Conservation (phyloP, 768 basidiomycete species). For the Mycena pura region DNA sequence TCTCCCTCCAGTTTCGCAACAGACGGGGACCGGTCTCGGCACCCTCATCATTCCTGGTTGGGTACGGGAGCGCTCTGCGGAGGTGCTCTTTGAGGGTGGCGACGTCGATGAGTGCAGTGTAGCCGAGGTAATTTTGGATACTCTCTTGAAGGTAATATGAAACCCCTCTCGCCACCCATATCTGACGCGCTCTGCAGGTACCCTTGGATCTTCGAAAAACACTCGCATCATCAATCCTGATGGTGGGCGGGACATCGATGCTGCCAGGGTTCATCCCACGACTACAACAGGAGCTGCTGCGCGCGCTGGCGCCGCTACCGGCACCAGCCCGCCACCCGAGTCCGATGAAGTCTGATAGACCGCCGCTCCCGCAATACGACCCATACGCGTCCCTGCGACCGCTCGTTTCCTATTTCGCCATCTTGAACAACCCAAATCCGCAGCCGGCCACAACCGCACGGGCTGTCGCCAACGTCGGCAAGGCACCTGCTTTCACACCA, state of each 20-base stretch:
- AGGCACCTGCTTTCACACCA: conserved; percentile 87
- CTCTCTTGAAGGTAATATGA: conserved; percentile 76
- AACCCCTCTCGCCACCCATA: neutral
- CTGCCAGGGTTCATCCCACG: conserved; percentile 93
- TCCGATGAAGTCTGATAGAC: conserved; percentile 36
- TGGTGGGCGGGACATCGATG: conserved; percentile 90
- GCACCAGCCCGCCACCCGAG: conserved; percentile 43
- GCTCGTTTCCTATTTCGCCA: conserved; percentile 74
- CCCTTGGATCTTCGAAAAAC: conserved; percentile 90
- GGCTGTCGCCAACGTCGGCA: conserved; percentile 71
- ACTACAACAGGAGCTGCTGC: conserved; percentile 78
- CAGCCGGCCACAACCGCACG: conserved; percentile 54
- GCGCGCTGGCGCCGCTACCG: conserved; percentile 55
- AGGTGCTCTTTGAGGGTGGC: conserved; percentile 88
- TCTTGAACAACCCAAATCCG: conserved; percentile 85
- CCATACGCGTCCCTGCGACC: conserved; percentile 78
- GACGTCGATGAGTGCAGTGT: conserved; percentile 88
- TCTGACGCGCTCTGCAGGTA: conserved; percentile 54
- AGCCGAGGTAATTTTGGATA: conserved; percentile 81
- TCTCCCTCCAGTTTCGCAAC: conserved; percentile 68
- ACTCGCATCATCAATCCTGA: conserved; percentile 82
- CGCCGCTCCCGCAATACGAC: conserved; percentile 63
- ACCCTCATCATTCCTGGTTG: conserved; percentile 91
- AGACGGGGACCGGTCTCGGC: conserved; percentile 74
- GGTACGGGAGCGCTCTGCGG: conserved; percentile 91